Conservation (phyloP, 2,329 filamentous ascomycete species). For the Arthrinium phaeospermum region DNA sequence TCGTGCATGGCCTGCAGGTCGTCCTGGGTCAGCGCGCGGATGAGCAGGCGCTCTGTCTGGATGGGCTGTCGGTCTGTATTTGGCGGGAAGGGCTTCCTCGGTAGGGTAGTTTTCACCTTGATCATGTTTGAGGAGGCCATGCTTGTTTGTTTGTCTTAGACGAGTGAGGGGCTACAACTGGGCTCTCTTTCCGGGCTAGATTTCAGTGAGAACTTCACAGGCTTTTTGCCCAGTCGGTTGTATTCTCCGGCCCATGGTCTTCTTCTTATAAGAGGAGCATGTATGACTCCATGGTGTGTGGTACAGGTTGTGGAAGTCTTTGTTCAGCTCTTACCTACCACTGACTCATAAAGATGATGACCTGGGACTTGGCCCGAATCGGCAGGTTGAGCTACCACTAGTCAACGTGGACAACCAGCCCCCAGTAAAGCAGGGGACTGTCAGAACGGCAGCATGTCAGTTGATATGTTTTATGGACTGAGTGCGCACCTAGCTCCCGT, state of each 20-base stretch:
- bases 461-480: not conserved
- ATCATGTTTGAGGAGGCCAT: slow-evolving; percentile 27
- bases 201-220: not conserved
- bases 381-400: not conserved
- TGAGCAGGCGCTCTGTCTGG: slow-evolving; percentile 58
- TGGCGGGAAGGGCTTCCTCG: slow-evolving; percentile 48
- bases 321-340: not conserved
- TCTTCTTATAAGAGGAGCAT: not conserved
- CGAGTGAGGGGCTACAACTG: not conserved
- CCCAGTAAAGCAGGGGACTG: not conserved
- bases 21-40: slow-evolving; percentile 55
- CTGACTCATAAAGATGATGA: not conserved
- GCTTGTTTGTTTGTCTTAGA: not conserved
- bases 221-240: too few species aligned
- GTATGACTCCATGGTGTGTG: not conserved
- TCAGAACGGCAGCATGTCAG: not conserved
- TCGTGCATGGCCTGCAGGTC: slow-evolving; percentile 58
- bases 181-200: not conserved
- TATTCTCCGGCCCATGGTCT: not conserved
- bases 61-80: slow-evolving; percentile 46
- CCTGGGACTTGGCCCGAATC: not conserved
- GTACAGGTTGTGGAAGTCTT: not conserved
- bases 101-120: slow-evolving; percentile 55
- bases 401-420: not conserved
- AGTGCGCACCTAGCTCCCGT: not conserved